Conservation (phyloP, 495 filamentous ascomycete species). For the Trichodelitschia bisporula region DNA sequence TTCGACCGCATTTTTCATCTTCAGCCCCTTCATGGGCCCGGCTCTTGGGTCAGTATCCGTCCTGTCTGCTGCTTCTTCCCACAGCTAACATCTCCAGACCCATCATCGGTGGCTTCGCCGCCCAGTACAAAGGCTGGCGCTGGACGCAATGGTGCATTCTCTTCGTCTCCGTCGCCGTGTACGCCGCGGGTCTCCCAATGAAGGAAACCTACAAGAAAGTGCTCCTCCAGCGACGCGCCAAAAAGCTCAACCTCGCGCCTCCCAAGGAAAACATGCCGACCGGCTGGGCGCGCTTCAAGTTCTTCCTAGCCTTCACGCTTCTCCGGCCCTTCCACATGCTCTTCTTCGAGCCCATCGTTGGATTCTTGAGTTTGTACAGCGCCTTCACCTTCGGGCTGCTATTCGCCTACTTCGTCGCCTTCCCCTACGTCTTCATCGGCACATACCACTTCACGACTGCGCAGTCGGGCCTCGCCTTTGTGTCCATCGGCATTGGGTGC, state of each 20-base stretch:
- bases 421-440: conserved; percentile 20
- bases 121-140: conserved; percentile 30
- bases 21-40: conserved; percentile 32
- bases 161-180: conserved; percentile 21
- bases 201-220: conserved; percentile 38
- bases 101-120: conserved; percentile 36
- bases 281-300: conserved; percentile 16
- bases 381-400: conserved; percentile 38
- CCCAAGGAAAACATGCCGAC: conserved; percentile 6
- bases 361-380: conserved; percentile 32
- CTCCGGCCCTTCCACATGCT: conserved; percentile 40
- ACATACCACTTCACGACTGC: conserved; percentile 7
- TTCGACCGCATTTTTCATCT: conserved; percentile 23
- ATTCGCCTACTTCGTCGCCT: conserved; percentile 39
- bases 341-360: conserved; percentile 37
- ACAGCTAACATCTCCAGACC: conserved; percentile 11
- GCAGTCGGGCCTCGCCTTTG: conserved; percentile 30
- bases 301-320: conserved; percentile 29
- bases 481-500: conserved; percentile 32
- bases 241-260: conserved; percentile 13
- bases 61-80: not conserved
- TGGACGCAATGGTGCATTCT: conserved; percentile 34
- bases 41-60: conserved; percentile 17
- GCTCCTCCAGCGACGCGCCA: conserved; percentile 27
- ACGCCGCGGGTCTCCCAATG: conserved; percentile 4